phyloP scores from a whole-genome alignment of 1,284 basidiomycete species.

The Stygiomarasmius scandens region DNA sequence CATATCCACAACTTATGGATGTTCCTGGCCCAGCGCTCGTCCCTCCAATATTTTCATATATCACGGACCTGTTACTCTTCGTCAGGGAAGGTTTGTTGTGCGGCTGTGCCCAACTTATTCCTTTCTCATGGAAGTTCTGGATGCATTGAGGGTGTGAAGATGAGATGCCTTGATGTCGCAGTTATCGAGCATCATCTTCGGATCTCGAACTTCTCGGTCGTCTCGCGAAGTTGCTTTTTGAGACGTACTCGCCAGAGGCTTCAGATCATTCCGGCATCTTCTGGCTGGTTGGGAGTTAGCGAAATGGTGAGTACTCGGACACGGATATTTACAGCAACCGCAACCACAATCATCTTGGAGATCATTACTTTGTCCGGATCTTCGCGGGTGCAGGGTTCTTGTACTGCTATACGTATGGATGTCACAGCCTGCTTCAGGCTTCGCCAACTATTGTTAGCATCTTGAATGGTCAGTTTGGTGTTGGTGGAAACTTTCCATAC shows the following conservation, averaged over 20 bases:
- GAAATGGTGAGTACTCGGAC: no score
- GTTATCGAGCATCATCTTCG: no score
- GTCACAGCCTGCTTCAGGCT: not conserved
- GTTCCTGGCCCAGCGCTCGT: no score
- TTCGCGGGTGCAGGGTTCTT: not conserved
- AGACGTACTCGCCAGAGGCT: no score
- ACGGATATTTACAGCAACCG: no score
- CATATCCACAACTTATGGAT: no score
- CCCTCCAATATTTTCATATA: no score
- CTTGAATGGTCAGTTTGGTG: not conserved
- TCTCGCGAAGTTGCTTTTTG: no score
- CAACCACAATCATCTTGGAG: not conserved
- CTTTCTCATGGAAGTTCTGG: not conserved
- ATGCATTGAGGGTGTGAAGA: not conserved
- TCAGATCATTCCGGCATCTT: no score
- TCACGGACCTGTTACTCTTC: not conserved
- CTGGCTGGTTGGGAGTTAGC: no score
- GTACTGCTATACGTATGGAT: not conserved
- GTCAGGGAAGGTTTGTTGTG: not conserved
- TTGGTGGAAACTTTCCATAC: not conserved
- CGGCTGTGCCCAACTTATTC: not conserved
- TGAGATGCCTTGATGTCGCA: not conserved
- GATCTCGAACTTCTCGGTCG: no score
- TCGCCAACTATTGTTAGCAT: not conserved
- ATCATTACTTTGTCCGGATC: not conserved